These are phyloP conservation scores for Paraphoma chrysanthemicola DNA, from an alignment of 2,329 filamentous ascomycete species.

Conservation along the genomic window DNA sequence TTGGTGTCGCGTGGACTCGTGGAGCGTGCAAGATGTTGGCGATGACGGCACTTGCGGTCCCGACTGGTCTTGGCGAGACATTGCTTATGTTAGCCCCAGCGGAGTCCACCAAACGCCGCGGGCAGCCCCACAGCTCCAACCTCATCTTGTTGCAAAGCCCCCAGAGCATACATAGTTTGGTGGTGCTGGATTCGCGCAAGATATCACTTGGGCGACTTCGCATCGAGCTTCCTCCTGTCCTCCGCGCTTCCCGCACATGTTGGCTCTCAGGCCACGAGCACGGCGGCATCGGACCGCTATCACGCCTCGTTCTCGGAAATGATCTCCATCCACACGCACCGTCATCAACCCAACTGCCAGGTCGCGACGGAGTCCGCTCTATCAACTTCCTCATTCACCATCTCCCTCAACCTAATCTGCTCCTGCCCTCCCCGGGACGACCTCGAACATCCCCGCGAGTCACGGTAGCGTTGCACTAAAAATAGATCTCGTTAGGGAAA, in stretches of 20 bases:
- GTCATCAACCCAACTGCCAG: not conserved
- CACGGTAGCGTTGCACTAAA: conserved; percentile 13
- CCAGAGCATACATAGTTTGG: no score
- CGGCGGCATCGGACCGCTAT: not conserved
- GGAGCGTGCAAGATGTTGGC: conserved; percentile 15
- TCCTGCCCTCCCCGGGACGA: not conserved
- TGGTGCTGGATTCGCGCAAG: no score
- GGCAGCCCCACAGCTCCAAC: not conserved
- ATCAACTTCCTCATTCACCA: conserved; percentile 1
- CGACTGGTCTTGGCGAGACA: conserved; percentile 9
- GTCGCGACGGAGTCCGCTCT: not conserved
- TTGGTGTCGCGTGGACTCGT: conserved; percentile 21
- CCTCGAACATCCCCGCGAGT: conserved; percentile 3
- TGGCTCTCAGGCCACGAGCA: not conserved
- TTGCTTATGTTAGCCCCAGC: conserved; percentile 3
- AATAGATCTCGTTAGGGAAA: conserved; percentile 13
- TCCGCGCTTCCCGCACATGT: no score
- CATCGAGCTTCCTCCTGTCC: no score
- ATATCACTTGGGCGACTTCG: no score
- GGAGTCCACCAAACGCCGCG: not conserved
- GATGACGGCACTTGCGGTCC: conserved; percentile 21
- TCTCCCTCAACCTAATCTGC: not conserved
- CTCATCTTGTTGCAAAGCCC: not conserved
- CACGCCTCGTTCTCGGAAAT: not conserved
- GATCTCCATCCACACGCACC: not conserved